Percentiles rank a stretch among this genome's conserved stretches.
Evolutionary conservation across 139 green algal species (phyloP).

Genomic region (Micromonas commoda): DNA sequence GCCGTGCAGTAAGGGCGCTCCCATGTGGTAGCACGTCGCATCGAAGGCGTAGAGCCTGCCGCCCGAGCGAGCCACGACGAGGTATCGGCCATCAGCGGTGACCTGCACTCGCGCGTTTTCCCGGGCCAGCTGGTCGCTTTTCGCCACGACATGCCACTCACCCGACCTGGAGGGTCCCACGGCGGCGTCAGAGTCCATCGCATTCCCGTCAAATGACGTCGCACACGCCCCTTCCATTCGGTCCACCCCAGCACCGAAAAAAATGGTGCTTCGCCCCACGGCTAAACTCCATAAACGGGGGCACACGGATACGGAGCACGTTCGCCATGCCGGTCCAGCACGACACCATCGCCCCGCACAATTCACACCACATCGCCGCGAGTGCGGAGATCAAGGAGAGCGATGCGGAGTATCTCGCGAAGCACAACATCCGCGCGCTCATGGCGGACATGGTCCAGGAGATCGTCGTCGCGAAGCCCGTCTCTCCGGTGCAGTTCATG

Average conservation of each 20-base stretch:
- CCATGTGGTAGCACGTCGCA: slow-evolving; percentile 30
- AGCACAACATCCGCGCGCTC: background rate
- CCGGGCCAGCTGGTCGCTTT: background rate
- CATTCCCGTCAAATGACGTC: too few species aligned
- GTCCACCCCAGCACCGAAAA: too few species aligned
- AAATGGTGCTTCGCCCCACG: too few species aligned
- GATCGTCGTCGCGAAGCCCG: background rate
- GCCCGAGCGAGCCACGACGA: background rate
- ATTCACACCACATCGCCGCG: too few species aligned
- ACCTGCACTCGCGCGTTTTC: background rate
- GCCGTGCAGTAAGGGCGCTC: slow-evolving; percentile 16
- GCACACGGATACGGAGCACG: too few species aligned
- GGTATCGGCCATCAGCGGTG: background rate
- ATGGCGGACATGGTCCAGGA: background rate
- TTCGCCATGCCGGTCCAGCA: too few species aligned
- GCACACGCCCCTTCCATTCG: too few species aligned
- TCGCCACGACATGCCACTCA: background rate
- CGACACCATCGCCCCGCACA: too few species aligned
- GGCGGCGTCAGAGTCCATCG: too few species aligned
- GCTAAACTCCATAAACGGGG: too few species aligned
- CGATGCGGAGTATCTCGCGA: background rate
- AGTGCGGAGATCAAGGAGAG: background rate
- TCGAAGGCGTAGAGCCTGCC: slow-evolving; percentile 14
- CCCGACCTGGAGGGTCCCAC: too few species aligned
- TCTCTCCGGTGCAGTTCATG: background rate